Evolutionary conservation across 495 filamentous ascomycete genomes (phyloP).

Genomic region (Chaetomidium leptoderma): DNA sequence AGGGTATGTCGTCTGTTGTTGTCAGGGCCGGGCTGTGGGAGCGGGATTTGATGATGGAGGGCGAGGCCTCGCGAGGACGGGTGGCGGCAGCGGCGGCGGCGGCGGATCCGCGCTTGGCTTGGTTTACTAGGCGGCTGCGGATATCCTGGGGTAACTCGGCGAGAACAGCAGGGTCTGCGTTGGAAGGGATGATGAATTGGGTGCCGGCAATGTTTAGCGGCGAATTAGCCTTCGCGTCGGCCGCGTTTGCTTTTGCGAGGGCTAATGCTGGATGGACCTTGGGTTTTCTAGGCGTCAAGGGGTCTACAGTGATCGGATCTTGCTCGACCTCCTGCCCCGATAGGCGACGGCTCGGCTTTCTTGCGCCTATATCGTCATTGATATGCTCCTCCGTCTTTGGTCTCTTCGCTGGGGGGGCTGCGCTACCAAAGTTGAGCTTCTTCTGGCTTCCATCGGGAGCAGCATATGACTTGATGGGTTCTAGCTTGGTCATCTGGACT

Average conservation of each 20-base stretch:
- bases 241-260: conserved; percentile 50
- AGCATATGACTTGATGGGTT: conserved; percentile 57
- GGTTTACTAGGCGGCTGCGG: conserved; percentile 59
- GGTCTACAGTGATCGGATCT: conserved; percentile 43
- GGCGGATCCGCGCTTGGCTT: conserved; percentile 28
- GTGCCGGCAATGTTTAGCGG: conserved; percentile 75
- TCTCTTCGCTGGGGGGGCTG: conserved; percentile 24
- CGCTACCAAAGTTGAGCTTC: conserved; percentile 25
- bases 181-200: conserved; percentile 81
- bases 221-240: conserved; percentile 55
- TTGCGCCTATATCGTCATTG: conserved; percentile 24
- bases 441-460: conserved; percentile 45
- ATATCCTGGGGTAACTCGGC: conserved; percentile 78
- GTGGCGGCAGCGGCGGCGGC: neutral
- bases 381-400: conserved; percentile 29
- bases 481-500: conserved; percentile 86
- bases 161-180: conserved; percentile 68
- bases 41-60: conserved; percentile 26
- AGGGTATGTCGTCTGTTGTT: conserved; percentile 32
- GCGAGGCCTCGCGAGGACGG: conserved; percentile 25
- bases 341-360: conserved; percentile 10
- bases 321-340: conserved; percentile 33
- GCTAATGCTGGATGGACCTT: conserved; percentile 54
- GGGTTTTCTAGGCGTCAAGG: conserved; percentile 63
- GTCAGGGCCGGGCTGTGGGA: conserved; percentile 40